Evolutionary conservation across 768 basidiomycete species (phyloP).

Genomic region (Myochromella boudieri): DNA sequence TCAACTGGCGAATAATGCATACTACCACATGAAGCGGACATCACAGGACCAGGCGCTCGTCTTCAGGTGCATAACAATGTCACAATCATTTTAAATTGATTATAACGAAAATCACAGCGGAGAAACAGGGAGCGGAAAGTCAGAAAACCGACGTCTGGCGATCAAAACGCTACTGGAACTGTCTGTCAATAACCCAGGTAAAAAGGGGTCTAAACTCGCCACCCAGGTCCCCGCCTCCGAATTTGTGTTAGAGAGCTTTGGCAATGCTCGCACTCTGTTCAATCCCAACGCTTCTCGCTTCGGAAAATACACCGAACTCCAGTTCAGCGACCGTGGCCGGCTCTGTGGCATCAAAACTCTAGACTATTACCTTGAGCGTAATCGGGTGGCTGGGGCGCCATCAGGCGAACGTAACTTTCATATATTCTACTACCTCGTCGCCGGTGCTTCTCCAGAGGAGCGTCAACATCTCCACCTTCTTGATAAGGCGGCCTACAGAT

Average conservation of each 20-base stretch:
- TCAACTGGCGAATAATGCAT: slow-evolving; percentile 86
- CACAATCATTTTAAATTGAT: too few relatives aligned
- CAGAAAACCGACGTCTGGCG: slow-evolving; percentile 84
- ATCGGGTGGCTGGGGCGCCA: slow-evolving; percentile 83
- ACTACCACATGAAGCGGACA: slow-evolving; percentile 95
- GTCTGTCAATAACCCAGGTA: slow-evolving; percentile 83
- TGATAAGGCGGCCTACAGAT: slow-evolving; percentile 82
- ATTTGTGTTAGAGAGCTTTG: slow-evolving; percentile 94
- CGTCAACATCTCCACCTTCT: slow-evolving; percentile 81
- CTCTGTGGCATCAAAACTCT: slow-evolving; percentile 90
- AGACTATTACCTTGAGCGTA: slow-evolving; percentile 94
- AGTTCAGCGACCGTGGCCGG: slow-evolving; percentile 91
- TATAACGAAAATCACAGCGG: too few relatives aligned
- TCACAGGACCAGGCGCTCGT: slow-evolving; percentile 90
- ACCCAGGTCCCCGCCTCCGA: slow-evolving; percentile 88
- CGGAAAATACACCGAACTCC: slow-evolving; percentile 97
- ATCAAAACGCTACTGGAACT: slow-evolving; percentile 93
- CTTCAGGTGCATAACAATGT: slow-evolving; percentile 70
- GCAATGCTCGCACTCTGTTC: slow-evolving; percentile 87
- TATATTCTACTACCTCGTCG: slow-evolving; percentile 95
- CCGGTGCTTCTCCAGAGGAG: slow-evolving; percentile 88
- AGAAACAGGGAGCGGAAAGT: slow-evolving; percentile 92
- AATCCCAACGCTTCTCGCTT: slow-evolving; percentile 96
- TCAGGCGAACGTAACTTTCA: slow-evolving; percentile 97
- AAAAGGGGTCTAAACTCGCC: slow-evolving; percentile 90